phyloP scores from a whole-genome alignment of 495 filamentous ascomycete species.

The Podospora didyma region DNA sequence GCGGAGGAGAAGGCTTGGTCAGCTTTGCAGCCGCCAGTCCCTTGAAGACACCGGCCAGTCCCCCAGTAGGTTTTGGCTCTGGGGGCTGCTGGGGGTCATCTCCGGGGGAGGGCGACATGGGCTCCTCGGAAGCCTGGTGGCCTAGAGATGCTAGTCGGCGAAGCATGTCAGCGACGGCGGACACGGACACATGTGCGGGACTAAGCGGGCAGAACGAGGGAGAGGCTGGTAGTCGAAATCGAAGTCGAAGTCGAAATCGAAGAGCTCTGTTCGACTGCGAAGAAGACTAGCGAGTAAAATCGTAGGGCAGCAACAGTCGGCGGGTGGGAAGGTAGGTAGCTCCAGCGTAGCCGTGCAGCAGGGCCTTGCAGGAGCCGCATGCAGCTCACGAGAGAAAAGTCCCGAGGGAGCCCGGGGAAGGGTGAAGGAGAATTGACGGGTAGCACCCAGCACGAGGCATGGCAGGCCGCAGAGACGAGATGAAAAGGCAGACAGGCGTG shows the following conservation, averaged over 20 bases:
- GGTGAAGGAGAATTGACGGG: slow-evolving; percentile 3
- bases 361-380: slow-evolving; percentile 32
- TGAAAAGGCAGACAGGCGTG: background rate
- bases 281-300: background rate
- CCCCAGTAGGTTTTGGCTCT: slow-evolving; percentile 44
- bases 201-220: background rate
- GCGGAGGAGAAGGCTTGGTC: slow-evolving; percentile 39
- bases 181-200: slow-evolving; percentile 3
- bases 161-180: slow-evolving; percentile 37
- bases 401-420: background rate
- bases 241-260: slow-evolving; percentile 13
- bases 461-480: background rate
- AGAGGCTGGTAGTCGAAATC: background rate
- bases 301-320: no score
- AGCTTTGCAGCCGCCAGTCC: slow-evolving; percentile 46
- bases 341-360: slow-evolving; percentile 19
- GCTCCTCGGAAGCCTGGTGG: slow-evolving; percentile 36
- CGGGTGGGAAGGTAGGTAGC: slow-evolving; percentile 13
- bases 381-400: slow-evolving; percentile 14
- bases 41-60: slow-evolving; percentile 54
- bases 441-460: slow-evolving; percentile 4
- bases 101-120: slow-evolving; percentile 55
- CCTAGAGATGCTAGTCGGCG: slow-evolving; percentile 42
- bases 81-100: slow-evolving; percentile 48
- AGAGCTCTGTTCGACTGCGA: background rate